Conservation (phyloP, 495 filamentous ascomycete genomes). For the Aspergillus sclerotioniger region DNA sequence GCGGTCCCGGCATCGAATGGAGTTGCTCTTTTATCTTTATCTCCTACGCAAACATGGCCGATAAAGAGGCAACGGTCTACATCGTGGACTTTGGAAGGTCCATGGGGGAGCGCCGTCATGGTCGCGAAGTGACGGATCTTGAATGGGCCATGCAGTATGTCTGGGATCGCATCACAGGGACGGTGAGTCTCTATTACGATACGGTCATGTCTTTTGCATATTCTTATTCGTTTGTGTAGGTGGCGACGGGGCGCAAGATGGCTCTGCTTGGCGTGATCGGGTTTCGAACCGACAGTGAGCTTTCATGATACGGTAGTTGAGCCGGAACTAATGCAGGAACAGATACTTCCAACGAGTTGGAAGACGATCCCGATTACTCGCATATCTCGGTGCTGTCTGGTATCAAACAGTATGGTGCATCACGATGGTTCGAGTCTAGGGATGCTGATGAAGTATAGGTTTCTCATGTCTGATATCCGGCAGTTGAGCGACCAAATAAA, state of each 20-base stretch:
- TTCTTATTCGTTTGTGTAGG: conserved; percentile 37
- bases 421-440: background rate
- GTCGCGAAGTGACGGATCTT: conserved; percentile 75
- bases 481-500: conserved; percentile 59
- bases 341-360: conserved; percentile 69
- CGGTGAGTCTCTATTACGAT: conserved; percentile 44
- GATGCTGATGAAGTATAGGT: conserved; percentile 31
- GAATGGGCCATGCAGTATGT: conserved; percentile 91
- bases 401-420: conserved; percentile 58
- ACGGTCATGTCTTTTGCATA: background rate
- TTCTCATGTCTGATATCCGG: conserved; percentile 69
- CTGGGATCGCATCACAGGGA: conserved; percentile 91
- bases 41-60: conserved; percentile 62
- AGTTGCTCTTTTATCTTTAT: background rate
- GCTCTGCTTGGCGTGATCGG: conserved; percentile 77
- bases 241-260: conserved; percentile 80
- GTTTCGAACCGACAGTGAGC: conserved; percentile 68
- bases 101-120: conserved; percentile 73
- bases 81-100: conserved; percentile 82
- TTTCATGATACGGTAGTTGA: background rate
- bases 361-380: conserved; percentile 63
- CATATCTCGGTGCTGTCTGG: conserved; percentile 73
- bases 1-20: conserved; percentile 1
- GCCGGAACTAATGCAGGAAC: conserved; percentile 4
- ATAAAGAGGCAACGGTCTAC: conserved; percentile 92